Conservation (phyloP, 345 rosid species). For the Barbarea vulgaris region DNA sequence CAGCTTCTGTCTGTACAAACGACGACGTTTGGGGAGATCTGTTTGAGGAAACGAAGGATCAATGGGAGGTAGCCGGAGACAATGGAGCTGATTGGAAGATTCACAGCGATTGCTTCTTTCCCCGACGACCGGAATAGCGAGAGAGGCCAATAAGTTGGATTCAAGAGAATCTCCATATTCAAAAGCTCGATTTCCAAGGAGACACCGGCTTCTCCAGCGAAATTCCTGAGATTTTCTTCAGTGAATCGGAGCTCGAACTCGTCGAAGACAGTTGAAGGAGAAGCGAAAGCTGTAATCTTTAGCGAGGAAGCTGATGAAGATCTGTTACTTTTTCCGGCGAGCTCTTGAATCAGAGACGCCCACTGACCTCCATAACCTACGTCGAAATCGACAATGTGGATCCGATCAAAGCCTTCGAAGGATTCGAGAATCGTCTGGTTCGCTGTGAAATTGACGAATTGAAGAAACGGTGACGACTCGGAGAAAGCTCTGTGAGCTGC, state of each 20-base stretch:
- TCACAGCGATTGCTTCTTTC: conserved; percentile 67
- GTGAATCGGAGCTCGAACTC: conserved; percentile 68
- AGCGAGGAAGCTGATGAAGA: conserved; percentile 45
- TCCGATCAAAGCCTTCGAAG: conserved; percentile 52
- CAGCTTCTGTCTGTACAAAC: conserved; percentile 77
- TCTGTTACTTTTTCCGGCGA: conserved; percentile 51
- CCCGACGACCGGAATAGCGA: conserved; percentile 43
- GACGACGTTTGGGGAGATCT: conserved; percentile 75
- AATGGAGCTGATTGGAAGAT: conserved; percentile 67
- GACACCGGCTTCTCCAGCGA: conserved; percentile 61
- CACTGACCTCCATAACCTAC: conserved; percentile 86
- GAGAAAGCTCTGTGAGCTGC: conserved; percentile 85
- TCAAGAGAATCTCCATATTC: conserved; percentile 51
- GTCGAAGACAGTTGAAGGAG: conserved; percentile 50
- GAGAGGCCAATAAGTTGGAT: conserved; percentile 39
- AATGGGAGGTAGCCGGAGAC: conserved; percentile 53
- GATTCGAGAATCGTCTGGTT: conserved; percentile 83
- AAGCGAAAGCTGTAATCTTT: conserved; percentile 74
- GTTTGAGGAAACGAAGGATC: conserved; percentile 67
- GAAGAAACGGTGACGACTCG: conserved; percentile 78
- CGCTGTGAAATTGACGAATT: conserved; percentile 81
- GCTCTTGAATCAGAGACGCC: conserved; percentile 94
- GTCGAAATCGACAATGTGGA: conserved; percentile 85
- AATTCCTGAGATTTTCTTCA: conserved; percentile 59
- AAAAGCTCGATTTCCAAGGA: conserved; percentile 62